phyloP scores from a whole-genome alignment of 2,329 filamentous ascomycete species.

The Pseudogymnoascus sp. region DNA sequence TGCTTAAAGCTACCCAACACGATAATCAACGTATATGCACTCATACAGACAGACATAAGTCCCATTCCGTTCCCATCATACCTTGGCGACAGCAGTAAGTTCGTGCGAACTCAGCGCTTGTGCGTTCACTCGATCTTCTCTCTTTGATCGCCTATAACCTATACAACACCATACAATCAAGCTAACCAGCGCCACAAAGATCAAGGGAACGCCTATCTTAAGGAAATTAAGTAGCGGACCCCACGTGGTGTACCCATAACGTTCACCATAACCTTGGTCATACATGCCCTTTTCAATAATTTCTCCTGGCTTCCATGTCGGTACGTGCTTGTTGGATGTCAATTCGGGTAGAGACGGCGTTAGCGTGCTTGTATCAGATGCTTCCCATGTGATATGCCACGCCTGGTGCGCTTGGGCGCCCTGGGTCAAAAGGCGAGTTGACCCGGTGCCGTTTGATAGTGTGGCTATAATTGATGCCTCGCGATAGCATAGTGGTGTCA shows the following conservation, averaged over 20 bases:
- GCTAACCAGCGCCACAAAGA: neutral
- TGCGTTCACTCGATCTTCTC: neutral
- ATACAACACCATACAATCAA: neutral
- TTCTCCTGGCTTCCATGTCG: neutral
- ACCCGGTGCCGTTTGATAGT: neutral
- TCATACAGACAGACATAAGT: neutral
- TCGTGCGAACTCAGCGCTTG: neutral
- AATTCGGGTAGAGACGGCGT: neutral
- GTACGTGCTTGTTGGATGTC: neutral
- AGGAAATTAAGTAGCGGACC: neutral
- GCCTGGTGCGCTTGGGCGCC: neutral
- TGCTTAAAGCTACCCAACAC: too few species aligned
- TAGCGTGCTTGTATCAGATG: neutral
- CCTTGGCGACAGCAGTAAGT: neutral
- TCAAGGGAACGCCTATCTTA: neutral
- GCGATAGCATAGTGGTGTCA: neutral
- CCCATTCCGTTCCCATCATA: neutral
- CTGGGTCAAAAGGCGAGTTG: neutral
- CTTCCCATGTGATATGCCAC: neutral
- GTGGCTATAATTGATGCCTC: neutral
- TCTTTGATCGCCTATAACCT: neutral
- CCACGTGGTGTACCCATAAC: neutral
- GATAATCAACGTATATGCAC: neutral
- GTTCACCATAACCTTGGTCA: neutral
- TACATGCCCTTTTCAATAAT: neutral